Evolutionary conservation across 2,329 filamentous ascomycete genomes (phyloP), one percentile per base, ranked within the genome.

Genomic region (Cyclaneusma minus): DNA sequence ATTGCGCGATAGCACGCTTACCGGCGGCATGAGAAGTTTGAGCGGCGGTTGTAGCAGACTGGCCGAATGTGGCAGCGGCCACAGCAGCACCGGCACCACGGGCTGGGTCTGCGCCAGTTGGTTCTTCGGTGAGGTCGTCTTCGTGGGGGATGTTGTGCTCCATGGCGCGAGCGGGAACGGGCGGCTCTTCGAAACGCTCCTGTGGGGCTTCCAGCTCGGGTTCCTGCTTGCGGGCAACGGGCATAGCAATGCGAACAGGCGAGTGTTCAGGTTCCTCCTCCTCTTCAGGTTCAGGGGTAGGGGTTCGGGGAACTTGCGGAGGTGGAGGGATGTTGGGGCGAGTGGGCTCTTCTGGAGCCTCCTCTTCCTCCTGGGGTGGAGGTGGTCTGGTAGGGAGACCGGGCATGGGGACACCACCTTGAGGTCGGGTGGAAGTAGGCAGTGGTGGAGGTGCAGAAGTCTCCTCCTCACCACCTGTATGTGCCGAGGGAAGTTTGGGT

Each of bases 221-320:
- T 29, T 60, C 60, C 3, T 31, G 56, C 27, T 62, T 67, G 30
- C 79, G 78, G 26, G 70, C 63, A 29, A 95, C 78, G 3, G 89
- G 89, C 51, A 87, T 76, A 9, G 85, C 84, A 38, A 95, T 67
- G 25, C 78, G 79, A 35, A 91, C 75, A 5, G 87, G 87, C 2
- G 82, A 94, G 24, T 60, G 56, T 24, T 73, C 64, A 29, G 65
- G 64, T 27, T 49, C 45, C 41, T 41, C 52, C 51, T 58, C 25
- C 25, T 62, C 59, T 25, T 66, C 59, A 26, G 45, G 41, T 13
- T 46, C 44, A 17, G 47, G 46, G n/a, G 29, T 22, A n/a, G 24
- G 31, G 23, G 38, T 50, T 13, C 44, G 47, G 25, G 39, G 44
- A 35, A 47, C 35, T 21, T 44, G 49, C 19, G 47, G 51, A 19